Evolutionary conservation across 805 yeast species (phyloP).

Genomic region (Brettanomyces bruxellensis): DNA sequence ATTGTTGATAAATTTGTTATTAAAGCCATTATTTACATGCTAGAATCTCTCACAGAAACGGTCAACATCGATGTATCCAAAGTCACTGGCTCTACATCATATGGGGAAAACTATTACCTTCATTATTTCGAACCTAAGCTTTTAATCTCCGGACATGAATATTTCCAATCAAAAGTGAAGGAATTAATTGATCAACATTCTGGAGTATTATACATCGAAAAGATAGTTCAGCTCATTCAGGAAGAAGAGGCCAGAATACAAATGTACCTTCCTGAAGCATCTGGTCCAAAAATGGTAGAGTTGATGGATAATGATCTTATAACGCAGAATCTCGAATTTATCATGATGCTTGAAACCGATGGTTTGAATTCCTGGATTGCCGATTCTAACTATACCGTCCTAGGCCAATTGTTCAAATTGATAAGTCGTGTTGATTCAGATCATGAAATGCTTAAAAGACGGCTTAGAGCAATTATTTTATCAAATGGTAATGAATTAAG

Average conservation of each 20-base stretch:
- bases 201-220: conserved; percentile 49
- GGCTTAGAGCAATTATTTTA: conserved; percentile 37
- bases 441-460: conserved; percentile 37
- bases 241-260: conserved; percentile 55
- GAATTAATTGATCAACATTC: conserved; percentile 33
- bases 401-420: conserved; percentile 40
- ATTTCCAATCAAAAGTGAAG: conserved; percentile 39
- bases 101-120: conserved; percentile 54
- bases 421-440: conserved; percentile 46
- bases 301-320: conserved; percentile 54
- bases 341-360: conserved; percentile 41
- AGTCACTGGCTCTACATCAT: conserved; percentile 5
- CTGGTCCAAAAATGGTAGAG: conserved; percentile 44
- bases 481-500: conserved; percentile 35
- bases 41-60: conserved; percentile 50
- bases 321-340: conserved; percentile 44
- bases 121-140: conserved; percentile 60
- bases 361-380: conserved; percentile 53
- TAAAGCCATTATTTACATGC: conserved; percentile 57
- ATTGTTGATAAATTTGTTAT: conserved; percentile 50
- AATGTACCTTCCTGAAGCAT: conserved; percentile 43
- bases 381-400: conserved; percentile 33
- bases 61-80: conserved; percentile 7
- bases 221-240: conserved; percentile 41
- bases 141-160: conserved; percentile 43